Percentiles rank a stretch among this genome's conserved stretches.
Evolutionary conservation across 495 filamentous ascomycete genomes (phyloP).

Genomic region (Daldinia bambusicola): DNA sequence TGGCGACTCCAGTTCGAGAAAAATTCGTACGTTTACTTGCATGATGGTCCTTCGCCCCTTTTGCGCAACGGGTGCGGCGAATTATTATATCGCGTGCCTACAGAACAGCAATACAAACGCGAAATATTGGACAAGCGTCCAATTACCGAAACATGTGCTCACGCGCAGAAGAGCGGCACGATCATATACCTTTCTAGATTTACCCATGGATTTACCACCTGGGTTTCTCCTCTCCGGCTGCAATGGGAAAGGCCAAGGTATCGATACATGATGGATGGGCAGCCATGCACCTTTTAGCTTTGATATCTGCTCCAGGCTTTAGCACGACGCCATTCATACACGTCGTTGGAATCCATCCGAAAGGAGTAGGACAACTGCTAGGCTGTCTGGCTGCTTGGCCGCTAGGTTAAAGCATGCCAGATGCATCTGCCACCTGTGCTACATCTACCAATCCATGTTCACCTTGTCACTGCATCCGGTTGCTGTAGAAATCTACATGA

Average conservation of each 20-base stretch:
- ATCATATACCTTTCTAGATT: no score
- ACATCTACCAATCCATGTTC: conserved; percentile 3
- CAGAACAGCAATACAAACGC: conserved; percentile 13
- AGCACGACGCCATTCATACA: conserved; percentile 41
- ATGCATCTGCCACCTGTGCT: conserved; percentile 37
- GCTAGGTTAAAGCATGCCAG: conserved; percentile 39
- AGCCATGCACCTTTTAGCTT: conserved; percentile 49
- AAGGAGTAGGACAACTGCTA: conserved; percentile 27
- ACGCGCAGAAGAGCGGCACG: conserved; percentile 28
- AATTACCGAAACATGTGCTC: conserved; percentile 37
- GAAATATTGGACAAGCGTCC: conserved; percentile 30
- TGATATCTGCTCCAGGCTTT: conserved; percentile 36
- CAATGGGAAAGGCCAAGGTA: conserved; percentile 40
- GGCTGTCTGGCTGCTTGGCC: no score
- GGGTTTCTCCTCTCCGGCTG: conserved; percentile 23
- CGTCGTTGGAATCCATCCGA: conserved; percentile 45
- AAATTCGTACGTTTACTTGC: conserved; percentile 31
- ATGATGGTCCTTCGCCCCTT: conserved; percentile 15
- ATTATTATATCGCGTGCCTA: conserved; percentile 31
- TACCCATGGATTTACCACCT: conserved; percentile 4
- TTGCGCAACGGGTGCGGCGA: conserved; percentile 28
- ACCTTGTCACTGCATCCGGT: conserved; percentile 17
- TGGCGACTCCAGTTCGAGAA: conserved; percentile 17
- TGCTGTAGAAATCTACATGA: conserved; percentile 38
- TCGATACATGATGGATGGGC: conserved; percentile 49